Evolutionary conservation across 352 stramenopile species (phyloP), one percentile per base, ranked within the genome.

Genomic region (Hyaloperonospora brassicae): DNA sequence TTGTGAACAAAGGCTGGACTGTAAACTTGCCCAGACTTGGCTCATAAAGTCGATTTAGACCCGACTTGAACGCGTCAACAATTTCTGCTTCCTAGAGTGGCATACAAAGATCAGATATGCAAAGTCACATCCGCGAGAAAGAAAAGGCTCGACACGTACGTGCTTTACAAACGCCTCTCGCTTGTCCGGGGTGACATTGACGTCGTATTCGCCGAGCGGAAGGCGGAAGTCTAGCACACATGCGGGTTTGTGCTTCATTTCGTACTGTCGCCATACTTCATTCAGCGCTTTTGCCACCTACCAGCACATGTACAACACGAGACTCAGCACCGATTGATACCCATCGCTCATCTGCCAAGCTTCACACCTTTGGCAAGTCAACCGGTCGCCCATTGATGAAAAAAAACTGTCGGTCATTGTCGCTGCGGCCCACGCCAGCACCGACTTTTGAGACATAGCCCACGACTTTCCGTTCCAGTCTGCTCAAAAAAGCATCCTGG

Each of bases 131-230:
- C 14, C 5, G 14, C 14, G 22, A 27, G 10, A 45, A n/a, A 12
- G 14, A 58, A 35, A 59, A 44, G 35, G 17, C n/a, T 31, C 27
- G 2, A 13, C 8, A 67, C 65, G 35, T 66, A 87, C 78, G 56
- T 88, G 56, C 40, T 79, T 82, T 21, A 89, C n/a, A 45, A 97
- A 87, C 1, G 98, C 94, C 61, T 98, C 82, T 22, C 95, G 78
- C 60, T 99, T 99, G 78, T 99, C 95, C 1, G 96, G 96, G 22
- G 92, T 95, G 21, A 98, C 67, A 69, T 99, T 99, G 31, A 98
- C 85, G 59, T 99, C 96, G 59, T 96, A 98, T 21, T 84, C 75
- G 24, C 81, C 63, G 10, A 86, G 72, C 9, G 92, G 92, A 5
- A 98, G 55, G 17, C 72, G 68, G 17, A 98, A 87, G 62, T 95